Conservation (phyloP, 192 early-diverging fungal genomes). For the Coemansia sp. region DNA sequence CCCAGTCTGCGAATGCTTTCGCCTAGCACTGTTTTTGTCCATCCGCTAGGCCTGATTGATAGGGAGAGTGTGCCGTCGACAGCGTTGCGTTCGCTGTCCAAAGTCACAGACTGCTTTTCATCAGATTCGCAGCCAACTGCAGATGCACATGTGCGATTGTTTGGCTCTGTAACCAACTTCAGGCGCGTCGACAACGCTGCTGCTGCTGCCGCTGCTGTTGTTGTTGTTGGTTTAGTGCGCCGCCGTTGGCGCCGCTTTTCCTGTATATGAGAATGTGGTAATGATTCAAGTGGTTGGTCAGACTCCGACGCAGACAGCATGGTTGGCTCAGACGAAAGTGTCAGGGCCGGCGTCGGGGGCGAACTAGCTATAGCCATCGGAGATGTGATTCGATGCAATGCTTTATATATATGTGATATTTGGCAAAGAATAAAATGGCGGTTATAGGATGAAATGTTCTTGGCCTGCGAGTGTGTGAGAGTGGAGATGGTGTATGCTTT, state of each 20-base stretch:
- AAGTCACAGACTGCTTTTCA: not conserved
- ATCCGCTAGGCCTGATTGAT: conserved; percentile 37
- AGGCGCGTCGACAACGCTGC: conserved; percentile 9
- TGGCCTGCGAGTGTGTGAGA: too few relatives aligned
- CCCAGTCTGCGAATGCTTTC: conserved; percentile 32
- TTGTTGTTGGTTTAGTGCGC: not conserved
- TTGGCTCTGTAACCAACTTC: conserved; percentile 17
- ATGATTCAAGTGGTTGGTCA: too few relatives aligned
- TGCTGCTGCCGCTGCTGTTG: not conserved
- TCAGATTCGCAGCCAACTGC: not conserved
- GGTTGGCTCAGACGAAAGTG: not conserved
- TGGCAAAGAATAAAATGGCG: too few relatives aligned
- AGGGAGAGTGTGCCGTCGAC: conserved; percentile 43
- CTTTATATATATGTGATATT: too few relatives aligned
- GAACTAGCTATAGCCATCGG: not conserved
- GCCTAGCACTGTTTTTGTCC: conserved; percentile 30
- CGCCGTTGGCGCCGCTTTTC: not conserved
- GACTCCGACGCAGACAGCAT: not conserved
- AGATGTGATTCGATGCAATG: not conserved
- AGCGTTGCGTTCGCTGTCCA: conserved; percentile 11
- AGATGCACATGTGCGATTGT: conserved; percentile 3
- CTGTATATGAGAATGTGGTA: too few relatives aligned
- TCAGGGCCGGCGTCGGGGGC: not conserved
- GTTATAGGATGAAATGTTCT: too few relatives aligned
- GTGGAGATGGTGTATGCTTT: too few relatives aligned